Base-by-base conservation (phyloP, 1,284 basidiomycete species). In the Marasmius sp. region DNA sequence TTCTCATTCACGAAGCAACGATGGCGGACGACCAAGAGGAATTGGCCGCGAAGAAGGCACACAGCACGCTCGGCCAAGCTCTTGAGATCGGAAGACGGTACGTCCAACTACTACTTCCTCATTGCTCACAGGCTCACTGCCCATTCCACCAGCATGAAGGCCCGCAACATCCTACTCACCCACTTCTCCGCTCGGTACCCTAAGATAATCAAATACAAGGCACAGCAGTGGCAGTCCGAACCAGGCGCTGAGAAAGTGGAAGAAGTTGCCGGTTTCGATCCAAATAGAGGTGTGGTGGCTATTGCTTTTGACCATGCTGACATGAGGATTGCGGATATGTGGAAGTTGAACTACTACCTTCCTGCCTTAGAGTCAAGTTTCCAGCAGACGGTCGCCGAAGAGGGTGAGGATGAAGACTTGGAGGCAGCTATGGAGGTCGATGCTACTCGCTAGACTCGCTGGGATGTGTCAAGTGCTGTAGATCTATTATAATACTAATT, bases 121-220 rank as follows among this genome's bases (percentile, higher is more conserved):
- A 57, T 39, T 49, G 20, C 48, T 36, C 27, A 27, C 16, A 34
- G 50, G 53, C 37, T 43, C 16, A 33, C 11, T 36, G 37, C 54
- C 57, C 10, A 33, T 10, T 43, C 41, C 38, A 45, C 50, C 54
- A 94, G 91, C 66, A 96, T 97, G 94, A 80, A 84, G 7, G 95
- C 94, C 0, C 78, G 87, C 61, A 88, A 94, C 66, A 81, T 94
- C 27, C 82, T 98, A 39, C 83, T 98, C 27, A 98, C 95, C 1
- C 96, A 98, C 74, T 98, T 98, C 75, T 97, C 95, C 11, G 93
- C 94, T 60, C 87, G 96, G 11, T 97, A 97, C 74, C 95, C 95
- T 12, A 95, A 93, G 70, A 80, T 95, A 37, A 22, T 18, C 41
- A 47, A 59, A 47, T 70, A 71, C 6, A 68, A 64, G 0, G 62